Base-by-base conservation (phyloP, 139 green algal species). In the Axilococcus clingmanii region DNA sequence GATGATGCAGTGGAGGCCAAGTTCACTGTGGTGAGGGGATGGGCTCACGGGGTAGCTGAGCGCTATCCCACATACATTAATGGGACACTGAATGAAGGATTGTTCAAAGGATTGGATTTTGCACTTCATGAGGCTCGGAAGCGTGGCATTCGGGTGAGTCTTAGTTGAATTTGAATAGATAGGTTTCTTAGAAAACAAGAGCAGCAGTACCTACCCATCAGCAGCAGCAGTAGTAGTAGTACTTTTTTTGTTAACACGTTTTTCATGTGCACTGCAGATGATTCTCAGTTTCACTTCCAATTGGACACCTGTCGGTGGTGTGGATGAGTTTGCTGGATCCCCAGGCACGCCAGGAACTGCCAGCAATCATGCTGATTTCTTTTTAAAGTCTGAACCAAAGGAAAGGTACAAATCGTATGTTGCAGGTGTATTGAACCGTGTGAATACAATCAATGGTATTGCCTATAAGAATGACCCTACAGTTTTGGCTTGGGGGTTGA, bases 401-500 rank as follows among this genome's bases (percentile, higher is more conserved):
- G 31, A 55, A 17, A 48, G 68, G 20, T 80, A 72, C 63, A 59
- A 69, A 24, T 32, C 68, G 16, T 48, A 49, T 27, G 61, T 62
- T 0, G 4, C 7, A 8, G 24, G 48, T 3, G 50, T 80, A 24
- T 19, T 77, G 27, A 62, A 22, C 5, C 55, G 63, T n/a, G 35
- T 52, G 29, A 80, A 78, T 43, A 61, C 40, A 35, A 72, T 78
- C 47, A 80, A 57, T 4, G 72, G 59, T 14, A 28, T 49, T 6
- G 7, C 16, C 1, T 82, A 87, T 47, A 49, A 20, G 2, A 61
- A 87, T 16, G 81, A 89, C 47, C 77, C 81, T 9, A 80, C 78
- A 33, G 82, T 89, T 55, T 71, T 89, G 31, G 74, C 60, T 1
- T 82, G 72, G 80, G 64, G 83, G 59, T 62, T 93, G 0, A 74